phyloP scores from a whole-genome alignment of 1,284 basidiomycete genomes.

The Ganoderma lingzhi region DNA sequence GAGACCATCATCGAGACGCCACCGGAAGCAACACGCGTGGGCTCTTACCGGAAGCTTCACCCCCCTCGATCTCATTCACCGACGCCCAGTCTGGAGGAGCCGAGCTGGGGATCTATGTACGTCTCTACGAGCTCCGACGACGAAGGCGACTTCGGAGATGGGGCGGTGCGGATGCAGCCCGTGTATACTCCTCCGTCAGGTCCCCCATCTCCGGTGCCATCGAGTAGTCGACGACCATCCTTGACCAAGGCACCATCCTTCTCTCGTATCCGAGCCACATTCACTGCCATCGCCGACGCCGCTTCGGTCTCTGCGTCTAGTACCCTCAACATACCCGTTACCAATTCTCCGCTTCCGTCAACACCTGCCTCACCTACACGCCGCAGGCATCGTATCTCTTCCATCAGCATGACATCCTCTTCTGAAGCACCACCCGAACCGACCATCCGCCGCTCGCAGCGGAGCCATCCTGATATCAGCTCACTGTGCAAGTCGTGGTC shows the following conservation, averaged over 20 bases:
- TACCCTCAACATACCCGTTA: conserved; percentile 22
- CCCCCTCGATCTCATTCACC: conserved; percentile 21
- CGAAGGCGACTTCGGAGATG: conserved; percentile 31
- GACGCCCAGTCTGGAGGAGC: conserved; percentile 38
- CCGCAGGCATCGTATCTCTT: conserved; percentile 30
- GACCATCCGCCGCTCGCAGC: conserved; percentile 54
- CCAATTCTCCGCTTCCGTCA: conserved; percentile 18
- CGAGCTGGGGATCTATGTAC: conserved; percentile 56
- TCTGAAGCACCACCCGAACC: conserved; percentile 54
- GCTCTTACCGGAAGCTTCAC: conserved; percentile 22
- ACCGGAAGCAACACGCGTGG: conserved; percentile 7
- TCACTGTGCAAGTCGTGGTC: conserved; percentile 68
- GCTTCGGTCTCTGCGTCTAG: conserved; percentile 32
- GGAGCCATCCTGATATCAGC: conserved; percentile 64
- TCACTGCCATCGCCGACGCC: conserved; percentile 35
- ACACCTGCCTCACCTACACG: conserved; percentile 20
- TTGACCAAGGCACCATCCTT: conserved; percentile 28
- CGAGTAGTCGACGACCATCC: conserved; percentile 8
- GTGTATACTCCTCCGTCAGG: conserved; percentile 10
- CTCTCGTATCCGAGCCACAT: conserved; percentile 33
- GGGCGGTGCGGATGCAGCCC: conserved; percentile 18
- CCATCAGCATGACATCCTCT: conserved; percentile 45
- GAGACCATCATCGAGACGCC: conserved; percentile 29
- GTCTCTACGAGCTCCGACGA: conserved; percentile 42
- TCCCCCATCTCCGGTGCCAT: background rate